Evolutionary conservation across 169 alveolate species (phyloP), one percentile per base, ranked within the genome.

Genomic region (Cyclospora cayetanensis): DNA sequence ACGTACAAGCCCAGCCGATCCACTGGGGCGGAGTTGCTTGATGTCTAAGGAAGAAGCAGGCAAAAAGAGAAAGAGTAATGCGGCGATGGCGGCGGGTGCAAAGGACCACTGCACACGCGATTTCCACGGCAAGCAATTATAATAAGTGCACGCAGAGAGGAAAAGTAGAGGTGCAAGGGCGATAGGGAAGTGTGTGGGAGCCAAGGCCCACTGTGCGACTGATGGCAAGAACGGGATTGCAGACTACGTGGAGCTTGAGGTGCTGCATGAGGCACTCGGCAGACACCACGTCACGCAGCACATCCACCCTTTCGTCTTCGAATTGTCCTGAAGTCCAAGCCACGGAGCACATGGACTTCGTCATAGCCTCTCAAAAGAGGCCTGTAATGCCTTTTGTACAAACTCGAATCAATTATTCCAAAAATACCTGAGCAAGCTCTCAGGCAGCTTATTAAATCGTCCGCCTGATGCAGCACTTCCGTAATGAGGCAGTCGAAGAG

Each of bases 271-370:
- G 20, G 20, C 83, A 35, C 83, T 70, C 83, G 15, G 83, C 83
- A 70, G 83, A 70, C 34, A 70, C 83, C 50, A 70, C 83, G 53
- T 70, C 83, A 3, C 83, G 11, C 27, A 70, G 27, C 52, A 70
- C 50, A 27, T 70, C 83, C 50, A 70, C 83, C 12, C 83, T 50
- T 55, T 70, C 83, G 18, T 70, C 83, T n/a, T 70, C 83, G 11
- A 34, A 18, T 25, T 18, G 60, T 55, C 83, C 83, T 70, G 83
- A 18, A 70, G 43, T 15, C 46, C 83, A n/a, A n/a, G n/a, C n/a
- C n/a, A n/a, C n/a, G n/a, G n/a, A n/a, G n/a, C n/a, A n/a, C n/a
- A n/a, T n/a, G n/a, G n/a, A n/a, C n/a, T n/a, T n/a, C n/a, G n/a
- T n/a, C n/a, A n/a, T n/a, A n/a, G n/a, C n/a, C n/a, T n/a, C n/a